Base-by-base conservation (phyloP, 257 asterid species). In the Solanum lycopersicoides region DNA sequence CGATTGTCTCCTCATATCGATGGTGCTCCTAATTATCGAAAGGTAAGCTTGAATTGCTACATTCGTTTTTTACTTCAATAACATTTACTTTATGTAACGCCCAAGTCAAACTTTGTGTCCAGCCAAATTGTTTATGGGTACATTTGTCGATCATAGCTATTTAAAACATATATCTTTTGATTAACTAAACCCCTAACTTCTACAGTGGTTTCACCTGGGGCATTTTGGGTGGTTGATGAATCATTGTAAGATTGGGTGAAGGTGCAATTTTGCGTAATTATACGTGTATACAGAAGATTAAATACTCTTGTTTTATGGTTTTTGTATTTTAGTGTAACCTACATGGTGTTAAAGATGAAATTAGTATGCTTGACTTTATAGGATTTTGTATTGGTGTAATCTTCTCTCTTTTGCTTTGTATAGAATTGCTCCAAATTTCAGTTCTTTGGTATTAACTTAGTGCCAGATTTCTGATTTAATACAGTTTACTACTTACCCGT, bases 21-120 rank as follows among this genome's bases (percentile, higher is more conserved):
- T 69, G 98, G 98, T 71, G 98, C 99, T 59, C 99, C 99, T 88
- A 97, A 97, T 91, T 97, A 97, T 90, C 97, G 99, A 86, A 96
- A 97, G 99, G 99, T 95, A 37, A 21, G 41, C 39, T 77, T 77
- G 39, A 20, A 6, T 53, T 44, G 39, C n/a, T 25, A 28, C 23
- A 45, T 45, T 35, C 39, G 18, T 4, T 80, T 89, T 28, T 89
- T 37, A 21, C 42, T 63, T 83, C 39, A 41, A 9, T 8, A 37
- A 80, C 23, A 4, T 28, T 47, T 80, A 47, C 41, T 47, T 16
- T 30, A 47, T 45, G n/a, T 47, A 80, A 80, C n/a, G 68, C 68
- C 44, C 44, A 30, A 47, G 68, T 47, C 85, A 80, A 80, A 80
- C 28, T 80, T 18, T 30, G 68, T 47, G 30, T 82, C 71, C 69